Evolutionary conservation across 2,329 filamentous ascomycete genomes (phyloP).

Genomic region (Sporothrix brasiliensis): DNA sequence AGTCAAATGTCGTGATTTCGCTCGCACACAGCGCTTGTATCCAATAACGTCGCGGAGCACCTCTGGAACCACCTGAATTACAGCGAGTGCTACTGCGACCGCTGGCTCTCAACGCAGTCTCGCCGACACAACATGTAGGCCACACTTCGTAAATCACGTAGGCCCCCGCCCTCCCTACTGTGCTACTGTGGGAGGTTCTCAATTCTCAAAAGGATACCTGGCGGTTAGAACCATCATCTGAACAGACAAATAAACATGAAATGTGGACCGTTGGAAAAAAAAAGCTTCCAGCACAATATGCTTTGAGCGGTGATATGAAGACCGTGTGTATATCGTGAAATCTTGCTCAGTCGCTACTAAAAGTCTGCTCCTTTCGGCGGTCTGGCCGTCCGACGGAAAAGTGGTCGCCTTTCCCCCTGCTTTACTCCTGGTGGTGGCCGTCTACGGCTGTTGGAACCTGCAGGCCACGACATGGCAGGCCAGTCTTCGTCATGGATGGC

Average conservation of each 20-base stretch:
- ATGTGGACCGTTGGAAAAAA: no score
- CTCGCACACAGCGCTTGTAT: not conserved
- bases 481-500: not conserved
- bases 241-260: no score
- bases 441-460: conserved; percentile 15
- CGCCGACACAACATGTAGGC: not conserved
- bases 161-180: not conserved
- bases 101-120: conserved; percentile 7
- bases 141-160: conserved; percentile 1
- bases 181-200: no score
- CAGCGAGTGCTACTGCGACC: not conserved
- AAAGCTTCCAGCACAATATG: no score
- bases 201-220: no score
- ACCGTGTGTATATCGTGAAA: no score
- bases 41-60: not conserved
- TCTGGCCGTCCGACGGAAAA: conserved; percentile 23
- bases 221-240: no score
- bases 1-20: no score
- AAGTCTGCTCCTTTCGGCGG: not conserved
- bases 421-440: not conserved
- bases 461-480: not conserved
- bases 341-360: not conserved
- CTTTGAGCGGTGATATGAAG: no score
- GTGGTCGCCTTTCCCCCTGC: conserved; percentile 4
- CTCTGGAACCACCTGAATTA: not conserved